phyloP scores from a whole-genome alignment of 225 moss, liverwort and hornwort genomes.

The Straminergon stramineum region DNA sequence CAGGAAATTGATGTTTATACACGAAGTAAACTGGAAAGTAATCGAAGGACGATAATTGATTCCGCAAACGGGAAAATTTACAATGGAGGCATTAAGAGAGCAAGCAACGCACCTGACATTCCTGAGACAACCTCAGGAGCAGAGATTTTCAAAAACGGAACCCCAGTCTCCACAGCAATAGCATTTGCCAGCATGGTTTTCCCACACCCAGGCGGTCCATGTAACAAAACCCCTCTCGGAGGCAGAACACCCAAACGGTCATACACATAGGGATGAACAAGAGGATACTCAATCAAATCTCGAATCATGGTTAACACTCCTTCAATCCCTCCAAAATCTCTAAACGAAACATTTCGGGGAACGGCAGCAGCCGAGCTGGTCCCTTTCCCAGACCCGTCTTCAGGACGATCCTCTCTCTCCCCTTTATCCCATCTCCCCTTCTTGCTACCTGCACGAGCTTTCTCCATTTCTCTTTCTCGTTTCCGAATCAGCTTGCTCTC shows the following conservation, averaged over 20 bases:
- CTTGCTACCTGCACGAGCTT: slow-evolving; percentile 17
- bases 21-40: neutral
- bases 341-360: slow-evolving; percentile 76
- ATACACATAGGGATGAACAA: slow-evolving; percentile 75
- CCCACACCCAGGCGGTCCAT: slow-evolving; percentile 96
- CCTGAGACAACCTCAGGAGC: slow-evolving; percentile 98
- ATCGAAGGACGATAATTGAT: neutral
- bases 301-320: slow-evolving; percentile 56
- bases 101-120: slow-evolving; percentile 69
- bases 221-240: slow-evolving; percentile 72
- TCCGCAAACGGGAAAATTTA: neutral
- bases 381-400: slow-evolving; percentile 17
- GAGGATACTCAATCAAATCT: slow-evolving; percentile 73
- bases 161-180: slow-evolving; percentile 82
- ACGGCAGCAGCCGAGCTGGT: slow-evolving; percentile 17
- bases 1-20: neutral
- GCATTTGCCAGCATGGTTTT: slow-evolving; percentile 98
- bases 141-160: slow-evolving; percentile 88
- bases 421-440: slow-evolving; percentile 54
- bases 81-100: neutral
- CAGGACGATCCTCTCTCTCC: slow-evolving; percentile 23
- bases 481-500: slow-evolving; percentile 32
- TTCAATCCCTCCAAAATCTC: slow-evolving; percentile 88
- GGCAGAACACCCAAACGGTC: slow-evolving; percentile 75
- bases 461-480: slow-evolving; percentile 30